Base-by-base conservation (phyloP, 345 rosid species). In the Moringa oleifera region DNA sequence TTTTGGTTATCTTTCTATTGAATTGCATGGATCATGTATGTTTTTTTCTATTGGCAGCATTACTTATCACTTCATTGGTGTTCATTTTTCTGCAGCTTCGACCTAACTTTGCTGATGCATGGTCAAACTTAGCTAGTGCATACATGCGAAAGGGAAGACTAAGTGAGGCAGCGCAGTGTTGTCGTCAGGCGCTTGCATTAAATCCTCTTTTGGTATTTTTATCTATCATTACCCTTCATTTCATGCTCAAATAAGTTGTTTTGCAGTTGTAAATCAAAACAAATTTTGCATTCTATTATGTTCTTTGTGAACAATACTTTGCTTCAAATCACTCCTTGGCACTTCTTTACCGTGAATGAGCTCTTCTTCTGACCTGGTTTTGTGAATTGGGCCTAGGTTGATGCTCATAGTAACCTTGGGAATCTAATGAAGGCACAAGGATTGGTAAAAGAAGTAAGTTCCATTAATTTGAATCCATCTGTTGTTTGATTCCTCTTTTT, bases 81-180 rank as follows among this genome's bases (percentile, higher is more conserved):
- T 54, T 0, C 58, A 41, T 1, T 41, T 4, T 18, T 50, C 20
- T 62, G 51, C 91, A 95, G 99, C 87, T 95, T 55, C 89, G 90
- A 21, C 99, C 99, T 51, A 95, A 77, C 63, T 95, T 91, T 68
- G 90, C 96, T 66, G 99, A 95, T 85, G 97, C 96, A 25, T 95
- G 99, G 99, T 90, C 97, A 6, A 95, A 95, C 73, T 74, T 95
- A 68, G 99, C 95, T 21, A 95, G 96, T 80, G 95, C 97, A 20
- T 95, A 95, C 80, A 87, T 95, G 95, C 80, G 93, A 10, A 95
- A 91, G 71, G 97, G 99, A 75, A 84, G 95, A 73, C 86, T 86
- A 61, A 89, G 28, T 23, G 99, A 95, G 85, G 99, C 96, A n/a
- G 77, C 87, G 7, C 96, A 89, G 68, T 95, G 99, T 73, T 95